Evolutionary conservation across 306 rosid genomes (phyloP).

Genomic region (Corylus avellana): DNA sequence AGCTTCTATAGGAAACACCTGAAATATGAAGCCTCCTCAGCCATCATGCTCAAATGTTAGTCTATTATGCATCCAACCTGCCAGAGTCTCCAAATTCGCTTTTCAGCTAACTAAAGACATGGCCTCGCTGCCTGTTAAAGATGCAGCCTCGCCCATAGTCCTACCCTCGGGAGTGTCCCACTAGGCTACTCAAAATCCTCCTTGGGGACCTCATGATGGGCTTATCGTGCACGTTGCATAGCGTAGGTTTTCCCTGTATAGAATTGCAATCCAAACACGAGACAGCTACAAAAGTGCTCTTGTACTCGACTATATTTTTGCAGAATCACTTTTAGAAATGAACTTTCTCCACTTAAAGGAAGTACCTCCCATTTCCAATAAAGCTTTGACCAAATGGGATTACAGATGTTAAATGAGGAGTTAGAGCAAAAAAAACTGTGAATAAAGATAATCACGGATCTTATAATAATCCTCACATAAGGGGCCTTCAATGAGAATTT

Average conservation of each 20-base stretch:
- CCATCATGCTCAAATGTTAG: no score
- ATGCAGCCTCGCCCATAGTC: no score
- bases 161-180: no score
- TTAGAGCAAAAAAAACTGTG: conserved; percentile 83
- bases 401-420: conserved; percentile 12
- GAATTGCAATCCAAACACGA: background rate
- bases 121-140: no score
- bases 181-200: no score
- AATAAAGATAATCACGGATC: conserved; percentile 76
- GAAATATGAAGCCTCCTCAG: no score
- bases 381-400: background rate
- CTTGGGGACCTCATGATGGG: no score
- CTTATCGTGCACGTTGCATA: no score
- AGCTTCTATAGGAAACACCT: no score
- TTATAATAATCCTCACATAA: conserved; percentile 85
- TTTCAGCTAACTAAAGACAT: no score
- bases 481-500: conserved; percentile 90
- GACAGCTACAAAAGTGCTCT: background rate
- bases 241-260: background rate
- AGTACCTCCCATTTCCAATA: background rate
- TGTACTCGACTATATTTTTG: background rate
- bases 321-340: background rate
- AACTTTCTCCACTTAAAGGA: background rate
- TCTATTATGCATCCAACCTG: no score
- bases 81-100: no score